Percentiles rank a stretch among this genome's conserved stretches.
Evolutionary conservation across 2,329 filamentous ascomycete genomes (phyloP).

Genomic region (Alternaria ventricosa): DNA sequence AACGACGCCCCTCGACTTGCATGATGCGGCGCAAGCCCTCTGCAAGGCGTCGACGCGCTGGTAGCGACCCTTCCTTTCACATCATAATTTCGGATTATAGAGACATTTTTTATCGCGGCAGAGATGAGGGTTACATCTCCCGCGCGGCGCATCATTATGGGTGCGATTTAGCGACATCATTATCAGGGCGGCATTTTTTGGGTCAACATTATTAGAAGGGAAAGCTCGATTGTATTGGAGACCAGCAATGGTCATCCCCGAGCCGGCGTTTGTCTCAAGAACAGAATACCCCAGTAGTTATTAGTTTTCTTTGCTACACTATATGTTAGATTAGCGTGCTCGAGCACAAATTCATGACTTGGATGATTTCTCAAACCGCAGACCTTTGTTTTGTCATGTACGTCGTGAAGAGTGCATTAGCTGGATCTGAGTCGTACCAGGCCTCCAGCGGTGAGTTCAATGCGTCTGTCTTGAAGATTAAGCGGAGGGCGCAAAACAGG

Average conservation of each 20-base stretch:
- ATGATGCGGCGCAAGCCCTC: constrained; percentile 2
- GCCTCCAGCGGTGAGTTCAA: constrained; percentile 3
- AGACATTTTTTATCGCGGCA: constrained; percentile 10
- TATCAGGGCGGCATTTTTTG: constrained; percentile 17
- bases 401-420: not conserved
- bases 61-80: constrained; percentile 16
- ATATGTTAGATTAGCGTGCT: constrained; percentile 17
- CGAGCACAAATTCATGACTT: constrained; percentile 10
- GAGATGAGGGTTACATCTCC: constrained; percentile 3
- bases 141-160: constrained; percentile 19
- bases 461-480: not conserved
- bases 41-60: constrained; percentile 15
- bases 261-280: constrained; percentile 35
- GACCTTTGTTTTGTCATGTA: constrained; percentile 5
- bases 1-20: constrained; percentile 19
- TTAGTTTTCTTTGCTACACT: constrained; percentile 12
- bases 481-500: not conserved
- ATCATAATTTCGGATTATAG: constrained; percentile 16
- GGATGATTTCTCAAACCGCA: constrained; percentile 2
- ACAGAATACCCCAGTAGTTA: constrained; percentile 33
- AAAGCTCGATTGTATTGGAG: constrained; percentile 18
- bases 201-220: constrained; percentile 27
- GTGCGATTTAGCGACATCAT: constrained; percentile 15
- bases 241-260: constrained; percentile 26
- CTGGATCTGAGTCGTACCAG: not conserved